phyloP scores from a whole-genome alignment of 2,329 filamentous ascomycete species.

The Xylaria sp. region DNA sequence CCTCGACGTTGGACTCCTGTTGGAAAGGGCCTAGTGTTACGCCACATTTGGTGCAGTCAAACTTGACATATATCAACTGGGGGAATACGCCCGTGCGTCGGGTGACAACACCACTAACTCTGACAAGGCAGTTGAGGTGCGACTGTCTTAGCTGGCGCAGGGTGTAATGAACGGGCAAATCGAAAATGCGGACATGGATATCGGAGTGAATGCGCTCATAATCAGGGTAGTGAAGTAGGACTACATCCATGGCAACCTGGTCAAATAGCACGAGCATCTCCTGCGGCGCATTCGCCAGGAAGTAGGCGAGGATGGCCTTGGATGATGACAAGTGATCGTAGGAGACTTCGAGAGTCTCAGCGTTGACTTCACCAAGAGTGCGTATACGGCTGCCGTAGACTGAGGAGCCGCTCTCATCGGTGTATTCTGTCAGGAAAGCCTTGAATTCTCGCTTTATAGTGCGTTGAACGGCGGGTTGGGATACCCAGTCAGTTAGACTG shows the following conservation, averaged over 20 bases:
- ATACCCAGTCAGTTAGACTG: slow-evolving; percentile 94
- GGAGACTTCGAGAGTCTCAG: slow-evolving; percentile 93
- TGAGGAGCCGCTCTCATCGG: slow-evolving; percentile 84
- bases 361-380: slow-evolving; percentile 95
- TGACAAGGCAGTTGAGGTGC: slow-evolving; percentile 93
- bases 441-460: slow-evolving; percentile 98
- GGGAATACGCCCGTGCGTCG: slow-evolving; percentile 94
- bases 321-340: slow-evolving; percentile 89
- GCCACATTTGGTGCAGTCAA: slow-evolving; percentile 93
- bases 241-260: slow-evolving; percentile 94
- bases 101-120: slow-evolving; percentile 94
- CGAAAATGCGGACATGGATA: slow-evolving; percentile 95
- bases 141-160: slow-evolving; percentile 92
- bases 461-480: slow-evolving; percentile 84
- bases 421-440: slow-evolving; percentile 94
- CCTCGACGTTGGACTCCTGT: slow-evolving; percentile 94
- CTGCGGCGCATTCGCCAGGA: slow-evolving; percentile 92
- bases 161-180: slow-evolving; percentile 93
- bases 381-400: slow-evolving; percentile 95
- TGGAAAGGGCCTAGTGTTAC: slow-evolving; percentile 94
- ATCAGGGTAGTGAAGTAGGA: slow-evolving; percentile 93
- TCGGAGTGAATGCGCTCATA: slow-evolving; percentile 98
- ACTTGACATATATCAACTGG: slow-evolving; percentile 98
- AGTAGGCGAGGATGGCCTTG: slow-evolving; percentile 94
- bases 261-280: slow-evolving; percentile 97